Percentiles rank a stretch among this genome's conserved stretches.
These are phyloP conservation scores for Rhodotorula babjevae DNA, from an alignment of 768 basidiomycete species.

Conservation along the genomic window DNA sequence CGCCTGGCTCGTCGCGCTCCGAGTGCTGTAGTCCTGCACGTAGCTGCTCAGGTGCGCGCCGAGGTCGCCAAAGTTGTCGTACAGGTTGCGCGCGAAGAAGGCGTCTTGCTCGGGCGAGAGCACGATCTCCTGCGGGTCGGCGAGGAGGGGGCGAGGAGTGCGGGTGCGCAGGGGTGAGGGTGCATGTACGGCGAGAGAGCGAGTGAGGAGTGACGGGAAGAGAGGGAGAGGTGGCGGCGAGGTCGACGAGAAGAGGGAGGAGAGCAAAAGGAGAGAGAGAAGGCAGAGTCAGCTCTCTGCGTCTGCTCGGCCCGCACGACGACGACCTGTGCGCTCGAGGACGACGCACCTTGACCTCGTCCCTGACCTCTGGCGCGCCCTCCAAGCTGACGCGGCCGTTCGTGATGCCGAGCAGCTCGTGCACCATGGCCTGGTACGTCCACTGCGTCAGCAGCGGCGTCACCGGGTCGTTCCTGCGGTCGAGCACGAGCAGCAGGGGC, in stretches of 20 bases:
- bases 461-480: slow-evolving; percentile 93
- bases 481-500: slow-evolving; percentile 83
- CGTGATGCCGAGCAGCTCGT: slow-evolving; percentile 85
- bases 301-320: too few species aligned
- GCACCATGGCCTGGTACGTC: slow-evolving; percentile 99
- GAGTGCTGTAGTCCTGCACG: slow-evolving; percentile 74
- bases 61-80: slow-evolving; percentile 93
- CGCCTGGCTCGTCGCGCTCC: slow-evolving; percentile 63
- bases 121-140: slow-evolving; percentile 80
- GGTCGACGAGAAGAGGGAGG: neutral
- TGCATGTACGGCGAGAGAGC: too few species aligned
- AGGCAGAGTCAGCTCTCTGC: too few species aligned
- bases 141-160: too few species aligned
- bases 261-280: too few species aligned
- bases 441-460: slow-evolving; percentile 94
- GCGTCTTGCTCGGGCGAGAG: slow-evolving; percentile 84
- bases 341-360: slow-evolving; percentile 72
- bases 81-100: slow-evolving; percentile 84
- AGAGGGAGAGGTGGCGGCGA: too few species aligned
- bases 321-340: too few species aligned
- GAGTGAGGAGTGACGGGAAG: neutral
- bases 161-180: too few species aligned
- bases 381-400: slow-evolving; percentile 86
- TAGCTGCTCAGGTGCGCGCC: slow-evolving; percentile 86
- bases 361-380: slow-evolving; percentile 74